Percentiles rank a stretch among this genome's conserved stretches.
These are phyloP conservation scores for Nemophila menziesii DNA, from an alignment of 257 asterid genomes.

Conservation along the genomic window DNA sequence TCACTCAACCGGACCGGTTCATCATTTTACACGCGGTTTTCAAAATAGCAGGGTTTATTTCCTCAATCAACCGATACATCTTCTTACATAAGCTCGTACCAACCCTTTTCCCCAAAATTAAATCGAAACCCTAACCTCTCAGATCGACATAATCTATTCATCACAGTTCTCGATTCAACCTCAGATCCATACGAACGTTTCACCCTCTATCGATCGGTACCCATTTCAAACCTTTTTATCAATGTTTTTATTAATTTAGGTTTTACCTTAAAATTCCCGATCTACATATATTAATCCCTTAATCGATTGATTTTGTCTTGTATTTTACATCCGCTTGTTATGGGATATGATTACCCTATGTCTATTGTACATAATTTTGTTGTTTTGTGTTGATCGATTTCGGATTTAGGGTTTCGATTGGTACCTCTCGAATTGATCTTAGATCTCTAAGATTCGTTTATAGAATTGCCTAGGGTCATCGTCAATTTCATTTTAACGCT, in stretches of 20 bases:
- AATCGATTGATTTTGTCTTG: constrained; percentile 5
- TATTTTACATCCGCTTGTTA: not conserved
- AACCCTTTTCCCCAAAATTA: constrained; percentile 3
- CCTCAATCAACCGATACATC: not conserved
- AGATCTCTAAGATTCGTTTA: constrained; percentile 27
- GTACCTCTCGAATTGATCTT: constrained; percentile 9
- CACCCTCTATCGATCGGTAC: constrained; percentile 27
- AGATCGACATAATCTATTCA: constrained; percentile 10
- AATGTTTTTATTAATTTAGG: constrained; percentile 26
- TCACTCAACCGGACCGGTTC: constrained; percentile 7
- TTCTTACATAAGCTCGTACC: not conserved
- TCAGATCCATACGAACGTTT: constrained; percentile 19
- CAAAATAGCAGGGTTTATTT: not conserved
- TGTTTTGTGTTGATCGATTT: constrained; percentile 16
- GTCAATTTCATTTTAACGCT: constrained; percentile 19
- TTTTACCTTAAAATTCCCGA: constrained; percentile 27
- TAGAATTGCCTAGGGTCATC: constrained; percentile 30
- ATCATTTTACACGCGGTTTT: not conserved
- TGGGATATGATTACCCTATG: constrained; percentile 18
- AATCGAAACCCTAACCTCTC: constrained; percentile 20
- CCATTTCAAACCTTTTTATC: constrained; percentile 5
- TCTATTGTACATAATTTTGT: constrained; percentile 7
- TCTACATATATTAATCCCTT: constrained; percentile 22
- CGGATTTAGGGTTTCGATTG: constrained; percentile 40
- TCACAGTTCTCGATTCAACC: no score